These are phyloP conservation scores for Entomophthora muscae DNA, from an alignment of 371 early-diverging fungal species.

Conservation along the genomic window DNA sequence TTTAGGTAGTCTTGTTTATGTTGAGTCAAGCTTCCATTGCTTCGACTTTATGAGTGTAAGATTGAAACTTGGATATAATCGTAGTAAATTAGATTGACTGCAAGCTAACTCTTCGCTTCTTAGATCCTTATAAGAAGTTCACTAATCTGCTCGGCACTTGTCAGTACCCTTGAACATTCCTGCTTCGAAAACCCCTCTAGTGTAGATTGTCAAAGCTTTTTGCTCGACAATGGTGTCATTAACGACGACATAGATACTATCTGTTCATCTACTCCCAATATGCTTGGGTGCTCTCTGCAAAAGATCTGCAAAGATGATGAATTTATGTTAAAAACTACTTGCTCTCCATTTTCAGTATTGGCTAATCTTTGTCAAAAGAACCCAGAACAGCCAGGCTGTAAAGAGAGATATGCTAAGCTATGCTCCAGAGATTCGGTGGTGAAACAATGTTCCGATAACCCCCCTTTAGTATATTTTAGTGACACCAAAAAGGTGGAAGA, in stretches of 20 bases:
- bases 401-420: conserved; percentile 7
- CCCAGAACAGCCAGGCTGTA: conserved; percentile 27
- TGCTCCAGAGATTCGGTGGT: conserved; percentile 8
- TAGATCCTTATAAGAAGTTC: too few species aligned
- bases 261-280: conserved; percentile 25
- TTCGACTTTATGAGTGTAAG: too few species aligned
- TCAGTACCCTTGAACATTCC: too few species aligned
- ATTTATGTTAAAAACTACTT: conserved; percentile 4
- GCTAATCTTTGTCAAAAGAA: conserved; percentile 40
- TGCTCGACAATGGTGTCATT: conserved; percentile 16
- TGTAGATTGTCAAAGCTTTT: conserved; percentile 20
- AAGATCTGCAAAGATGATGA: conserved; percentile 15
- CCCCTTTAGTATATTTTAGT: conserved; percentile 25
- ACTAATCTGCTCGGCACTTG: too few species aligned
- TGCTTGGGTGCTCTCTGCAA: conserved; percentile 33
- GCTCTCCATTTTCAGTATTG: conserved; percentile 21
- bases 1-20: too few species aligned
- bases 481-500: conserved; percentile 23
- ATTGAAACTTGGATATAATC: too few species aligned
- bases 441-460: conserved; percentile 20
- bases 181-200: conserved; percentile 15
- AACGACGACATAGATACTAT: conserved; percentile 18
- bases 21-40: too few species aligned
- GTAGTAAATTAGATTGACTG: too few species aligned
- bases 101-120: too few species aligned